Percentiles rank a stretch among this genome's conserved stretches.
These are phyloP conservation scores for Talaromyces sp. DNA, from an alignment of 2,329 filamentous ascomycete genomes.

Conservation along the genomic window DNA sequence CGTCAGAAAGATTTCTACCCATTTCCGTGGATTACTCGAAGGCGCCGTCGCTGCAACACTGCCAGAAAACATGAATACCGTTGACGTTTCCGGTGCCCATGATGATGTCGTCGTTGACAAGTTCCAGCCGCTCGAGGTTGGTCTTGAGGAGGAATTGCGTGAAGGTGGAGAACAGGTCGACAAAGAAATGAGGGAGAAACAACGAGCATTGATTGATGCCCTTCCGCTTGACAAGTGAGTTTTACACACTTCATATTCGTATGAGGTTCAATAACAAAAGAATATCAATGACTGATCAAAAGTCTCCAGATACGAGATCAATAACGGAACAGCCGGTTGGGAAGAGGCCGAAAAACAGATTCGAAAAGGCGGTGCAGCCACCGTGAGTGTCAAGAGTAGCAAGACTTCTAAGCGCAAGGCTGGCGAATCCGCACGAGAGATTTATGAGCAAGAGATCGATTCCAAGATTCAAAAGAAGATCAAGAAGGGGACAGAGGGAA, in stretches of 20 bases:
- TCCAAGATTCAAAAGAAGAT: conserved; percentile 45
- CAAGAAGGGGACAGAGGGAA: conserved; percentile 43
- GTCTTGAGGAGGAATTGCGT: conserved; percentile 76
- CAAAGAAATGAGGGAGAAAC: conserved; percentile 69
- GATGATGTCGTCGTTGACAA: conserved; percentile 64
- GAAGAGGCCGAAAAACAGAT: conserved; percentile 72
- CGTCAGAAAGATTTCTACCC: conserved; percentile 75
- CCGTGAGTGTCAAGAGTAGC: conserved; percentile 75
- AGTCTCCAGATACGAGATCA: conserved; percentile 44
- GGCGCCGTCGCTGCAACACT: conserved; percentile 67
- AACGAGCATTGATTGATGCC: conserved; percentile 84
- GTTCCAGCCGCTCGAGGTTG: conserved; percentile 67
- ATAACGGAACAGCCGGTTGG: conserved; percentile 51
- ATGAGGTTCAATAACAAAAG: neutral
- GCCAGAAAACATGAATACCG: conserved; percentile 43
- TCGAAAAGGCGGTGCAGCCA: conserved; percentile 49
- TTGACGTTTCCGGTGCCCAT: conserved; percentile 57
- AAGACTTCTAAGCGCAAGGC: conserved; percentile 72
- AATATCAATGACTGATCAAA: conserved; percentile 39
- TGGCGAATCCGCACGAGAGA: conserved; percentile 51
- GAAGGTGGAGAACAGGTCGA: conserved; percentile 77
- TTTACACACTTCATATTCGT: neutral
- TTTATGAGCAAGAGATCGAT: conserved; percentile 43
- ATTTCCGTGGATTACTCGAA: conserved; percentile 73
- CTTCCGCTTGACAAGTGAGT: conserved; percentile 81